Percentiles rank a stretch among this genome's conserved stretches.
These are phyloP conservation scores for Xylona heveae DNA, from an alignment of 495 filamentous ascomycete genomes.

Conservation along the genomic window DNA sequence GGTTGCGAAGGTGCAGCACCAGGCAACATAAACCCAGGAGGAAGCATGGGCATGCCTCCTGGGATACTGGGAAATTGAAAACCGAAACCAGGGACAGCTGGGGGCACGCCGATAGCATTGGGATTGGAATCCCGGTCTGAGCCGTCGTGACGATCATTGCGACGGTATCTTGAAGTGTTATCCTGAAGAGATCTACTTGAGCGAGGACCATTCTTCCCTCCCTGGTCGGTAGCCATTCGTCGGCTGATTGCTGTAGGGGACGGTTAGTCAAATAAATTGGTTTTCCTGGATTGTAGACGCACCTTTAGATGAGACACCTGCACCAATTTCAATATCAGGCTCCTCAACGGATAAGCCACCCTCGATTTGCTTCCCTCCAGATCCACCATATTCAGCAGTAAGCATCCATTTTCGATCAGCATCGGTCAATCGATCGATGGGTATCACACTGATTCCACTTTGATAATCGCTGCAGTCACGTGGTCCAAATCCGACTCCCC, in stretches of 20 bases:
- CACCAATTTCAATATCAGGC: conserved; percentile 95
- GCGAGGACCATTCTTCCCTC: conserved; percentile 50
- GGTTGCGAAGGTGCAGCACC: conserved; percentile 20
- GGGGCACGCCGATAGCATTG: conserved; percentile 33
- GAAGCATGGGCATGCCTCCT: conserved; percentile 44
- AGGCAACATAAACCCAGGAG: conserved; percentile 38
- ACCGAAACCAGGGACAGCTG: conserved; percentile 41
- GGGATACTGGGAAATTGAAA: conserved; percentile 40
- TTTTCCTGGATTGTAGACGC: too few relatives aligned
- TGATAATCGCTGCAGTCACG: conserved; percentile 94
- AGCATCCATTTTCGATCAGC: conserved; percentile 96
- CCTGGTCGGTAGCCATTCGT: conserved; percentile 59
- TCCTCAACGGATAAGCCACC: conserved; percentile 81
- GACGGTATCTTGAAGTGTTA: conserved; percentile 20
- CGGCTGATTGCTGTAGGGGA: conserved; percentile 45
- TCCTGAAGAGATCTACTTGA: conserved; percentile 37
- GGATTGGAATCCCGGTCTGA: conserved; percentile 6
- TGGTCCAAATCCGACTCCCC: conserved; percentile 94
- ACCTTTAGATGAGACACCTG: conserved; percentile 86
- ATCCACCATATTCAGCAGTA: conserved; percentile 81
- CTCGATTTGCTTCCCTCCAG: conserved; percentile 63
- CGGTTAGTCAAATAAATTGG: conserved; percentile 3
- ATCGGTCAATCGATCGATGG: conserved; percentile 77
- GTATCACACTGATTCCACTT: conserved; percentile 81
- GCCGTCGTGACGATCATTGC: conserved; percentile 20